phyloP scores from a whole-genome alignment of 345 rosid species.

The Cardamine resedifolia region DNA sequence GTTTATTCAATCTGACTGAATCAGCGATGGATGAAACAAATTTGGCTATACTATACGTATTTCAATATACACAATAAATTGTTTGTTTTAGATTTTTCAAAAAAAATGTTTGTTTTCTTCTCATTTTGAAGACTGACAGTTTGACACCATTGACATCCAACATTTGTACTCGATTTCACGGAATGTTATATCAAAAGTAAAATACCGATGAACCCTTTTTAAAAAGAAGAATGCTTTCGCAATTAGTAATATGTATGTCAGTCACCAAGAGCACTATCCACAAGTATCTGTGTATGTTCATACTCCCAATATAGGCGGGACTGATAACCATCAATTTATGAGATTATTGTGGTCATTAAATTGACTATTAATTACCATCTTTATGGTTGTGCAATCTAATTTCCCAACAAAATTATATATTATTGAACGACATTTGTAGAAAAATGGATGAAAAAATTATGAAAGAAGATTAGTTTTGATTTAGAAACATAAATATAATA shows the following conservation, averaged over 20 bases:
- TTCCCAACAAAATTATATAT: not conserved
- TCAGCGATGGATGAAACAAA: constrained; percentile 13
- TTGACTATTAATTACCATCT: not conserved
- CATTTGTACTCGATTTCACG: not conserved
- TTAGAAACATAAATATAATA: too few species aligned
- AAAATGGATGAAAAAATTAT: not conserved
- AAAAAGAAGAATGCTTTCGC: too few species aligned
- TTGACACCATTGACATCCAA: not conserved
- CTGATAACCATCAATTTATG: too few species aligned
- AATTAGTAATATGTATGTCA: not conserved
- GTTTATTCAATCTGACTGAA: constrained; percentile 16
- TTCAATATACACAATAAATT: not conserved
- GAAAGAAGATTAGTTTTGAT: not conserved
- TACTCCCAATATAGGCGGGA: too few species aligned
- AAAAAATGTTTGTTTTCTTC: not conserved
- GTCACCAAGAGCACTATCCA: not conserved
- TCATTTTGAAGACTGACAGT: not conserved
- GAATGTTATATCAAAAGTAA: not conserved
- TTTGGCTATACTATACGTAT: not conserved
- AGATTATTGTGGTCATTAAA: not conserved
- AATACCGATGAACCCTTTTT: too few species aligned
- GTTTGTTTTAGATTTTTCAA: not conserved
- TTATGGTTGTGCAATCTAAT: not conserved
- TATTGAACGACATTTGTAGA: not conserved
- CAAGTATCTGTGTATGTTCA: too few species aligned